Conservation (phyloP, 2,329 filamentous ascomycete genomes). For the Botrytis tulipae region DNA sequence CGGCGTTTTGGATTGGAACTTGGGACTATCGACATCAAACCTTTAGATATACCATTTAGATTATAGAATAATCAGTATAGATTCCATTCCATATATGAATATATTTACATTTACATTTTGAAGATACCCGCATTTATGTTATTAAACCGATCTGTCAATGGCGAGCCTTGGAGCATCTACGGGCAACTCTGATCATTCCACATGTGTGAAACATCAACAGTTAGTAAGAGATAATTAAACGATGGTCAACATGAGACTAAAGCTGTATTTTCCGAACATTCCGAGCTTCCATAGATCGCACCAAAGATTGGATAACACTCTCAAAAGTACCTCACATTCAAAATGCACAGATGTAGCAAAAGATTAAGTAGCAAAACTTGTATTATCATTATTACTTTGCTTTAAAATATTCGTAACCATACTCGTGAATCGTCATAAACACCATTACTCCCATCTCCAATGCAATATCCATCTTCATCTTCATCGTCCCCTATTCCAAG, state of each 20-base stretch:
- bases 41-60: neutral
- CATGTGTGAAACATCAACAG: no score
- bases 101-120: neutral
- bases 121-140: no score
- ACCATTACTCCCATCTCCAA: neutral
- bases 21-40: neutral
- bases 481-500: neutral
- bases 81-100: neutral
- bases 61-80: neutral
- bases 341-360: neutral
- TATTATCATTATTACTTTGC: slow-evolving; percentile 4
- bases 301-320: neutral
- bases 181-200: neutral
- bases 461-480: neutral
- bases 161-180: neutral
- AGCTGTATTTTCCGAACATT: neutral
- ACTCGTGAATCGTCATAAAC: neutral
- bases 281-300: neutral
- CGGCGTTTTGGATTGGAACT: neutral
- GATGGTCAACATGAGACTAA: neutral
- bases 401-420: neutral
- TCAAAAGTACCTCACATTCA: neutral
- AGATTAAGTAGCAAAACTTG: neutral
- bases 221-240: neutral
- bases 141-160: neutral